Percentiles rank a stretch among this genome's conserved stretches.
phyloP scores from a whole-genome alignment of 192 early-diverging fungal genomes.

The Phycomyces nitens region DNA sequence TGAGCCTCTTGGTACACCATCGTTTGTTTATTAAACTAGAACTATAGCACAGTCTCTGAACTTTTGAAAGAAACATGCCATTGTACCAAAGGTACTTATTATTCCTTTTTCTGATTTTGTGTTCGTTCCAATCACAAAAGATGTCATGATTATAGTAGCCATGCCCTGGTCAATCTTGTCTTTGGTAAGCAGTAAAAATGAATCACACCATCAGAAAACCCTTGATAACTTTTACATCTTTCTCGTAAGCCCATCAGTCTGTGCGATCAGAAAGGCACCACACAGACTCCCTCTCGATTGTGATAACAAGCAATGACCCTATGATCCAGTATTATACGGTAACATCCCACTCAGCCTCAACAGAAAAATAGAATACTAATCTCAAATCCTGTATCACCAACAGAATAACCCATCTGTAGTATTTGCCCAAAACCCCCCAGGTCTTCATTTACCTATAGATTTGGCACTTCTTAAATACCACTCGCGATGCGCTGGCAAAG shows the following conservation, averaged over 20 bases:
- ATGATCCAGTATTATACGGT: constrained; percentile 54
- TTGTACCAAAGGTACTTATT: no score
- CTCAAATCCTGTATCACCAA: background rate
- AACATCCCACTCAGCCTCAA: background rate
- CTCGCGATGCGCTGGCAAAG: constrained; percentile 71
- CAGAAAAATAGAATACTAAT: no score
- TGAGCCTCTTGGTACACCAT: constrained; percentile 42
- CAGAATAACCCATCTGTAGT: constrained; percentile 42
- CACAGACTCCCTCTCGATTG: constrained; percentile 55
- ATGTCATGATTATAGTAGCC: constrained; percentile 73
- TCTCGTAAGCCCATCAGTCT: constrained; percentile 60
- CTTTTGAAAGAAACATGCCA: no score
- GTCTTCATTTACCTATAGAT: constrained; percentile 35
- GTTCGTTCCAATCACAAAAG: constrained; percentile 18
- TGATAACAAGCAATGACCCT: constrained; percentile 49
- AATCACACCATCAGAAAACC: no score
- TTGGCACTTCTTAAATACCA: constrained; percentile 49
- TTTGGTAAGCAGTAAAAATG: constrained; percentile 29
- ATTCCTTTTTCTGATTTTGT: background rate
- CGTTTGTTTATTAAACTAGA: no score
- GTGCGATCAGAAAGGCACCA: constrained; percentile 70
- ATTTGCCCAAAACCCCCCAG: constrained; percentile 39
- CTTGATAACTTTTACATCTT: no score
- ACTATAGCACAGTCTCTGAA: no score
- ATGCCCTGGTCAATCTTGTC: constrained; percentile 53